Evolutionary conservation across 2,329 filamentous ascomycete genomes (phyloP).

Genomic region (Cladosporium sp.): DNA sequence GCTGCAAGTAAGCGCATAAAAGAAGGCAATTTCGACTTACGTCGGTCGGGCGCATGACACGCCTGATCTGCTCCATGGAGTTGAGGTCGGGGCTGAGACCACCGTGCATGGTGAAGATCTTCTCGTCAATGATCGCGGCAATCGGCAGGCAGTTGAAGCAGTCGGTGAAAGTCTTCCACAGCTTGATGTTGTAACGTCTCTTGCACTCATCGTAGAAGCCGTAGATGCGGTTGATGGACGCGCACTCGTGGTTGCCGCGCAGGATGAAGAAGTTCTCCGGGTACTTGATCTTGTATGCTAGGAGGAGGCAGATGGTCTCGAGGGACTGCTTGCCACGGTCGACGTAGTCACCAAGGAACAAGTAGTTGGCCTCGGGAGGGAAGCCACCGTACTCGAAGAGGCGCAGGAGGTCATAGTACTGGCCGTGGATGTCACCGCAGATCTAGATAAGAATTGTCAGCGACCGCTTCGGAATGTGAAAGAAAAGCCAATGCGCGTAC

Average conservation of each 20-base stretch:
- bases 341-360: constrained; percentile 98
- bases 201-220: constrained; percentile 99
- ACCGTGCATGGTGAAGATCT: constrained; percentile 99
- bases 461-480: neutral
- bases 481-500: too few relatives aligned
- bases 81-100: constrained; percentile 95
- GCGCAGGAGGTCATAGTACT: constrained; percentile 97
- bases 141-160: constrained; percentile 99
- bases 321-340: constrained; percentile 99
- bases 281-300: constrained; percentile 99
- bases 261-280: constrained; percentile 99
- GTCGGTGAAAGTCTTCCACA: constrained; percentile 99
- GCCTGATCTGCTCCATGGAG: constrained; percentile 99
- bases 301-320: constrained; percentile 93
- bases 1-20: constrained; percentile 5
- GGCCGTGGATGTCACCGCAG: constrained; percentile 97
- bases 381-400: constrained; percentile 98
- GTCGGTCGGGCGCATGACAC: constrained; percentile 98
- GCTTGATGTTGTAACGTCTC: constrained; percentile 97
- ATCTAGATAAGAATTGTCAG: constrained; percentile 60
- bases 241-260: constrained; percentile 98
- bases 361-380: constrained; percentile 97
- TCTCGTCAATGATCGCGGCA: constrained; percentile 98
- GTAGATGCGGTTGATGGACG: constrained; percentile 98
- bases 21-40: constrained; percentile 56